A percentile compares a stretch with the other conserved stretches of the same genome.
Evolutionary conservation across 768 basidiomycete genomes (phyloP).

Genomic region (Hygrophoropsis aurantiaca): DNA sequence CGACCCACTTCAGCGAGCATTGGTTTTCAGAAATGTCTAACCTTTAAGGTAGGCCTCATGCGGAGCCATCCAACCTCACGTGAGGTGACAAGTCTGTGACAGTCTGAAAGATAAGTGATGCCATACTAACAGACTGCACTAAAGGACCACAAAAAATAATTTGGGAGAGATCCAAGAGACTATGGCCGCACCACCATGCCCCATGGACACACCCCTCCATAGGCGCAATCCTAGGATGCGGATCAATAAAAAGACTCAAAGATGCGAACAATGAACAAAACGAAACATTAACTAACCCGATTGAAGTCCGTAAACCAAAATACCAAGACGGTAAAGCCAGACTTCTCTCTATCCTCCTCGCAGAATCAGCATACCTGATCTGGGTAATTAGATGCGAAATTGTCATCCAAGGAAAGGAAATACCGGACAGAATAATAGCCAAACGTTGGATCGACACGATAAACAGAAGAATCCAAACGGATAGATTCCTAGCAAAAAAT

Average conservation of each 20-base stretch:
- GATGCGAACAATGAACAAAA: too few species aligned
- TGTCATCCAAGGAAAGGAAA: slow-evolving; percentile 9
- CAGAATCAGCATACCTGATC: slow-evolving; percentile 28
- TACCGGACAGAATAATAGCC: too few species aligned
- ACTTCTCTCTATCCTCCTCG: slow-evolving; percentile 23
- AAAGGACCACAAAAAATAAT: slow-evolving; percentile 15
- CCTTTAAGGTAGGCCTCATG: too few species aligned
- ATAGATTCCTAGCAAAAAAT: too few species aligned
- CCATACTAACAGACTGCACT: slow-evolving; percentile 26
- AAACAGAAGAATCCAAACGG: too few species aligned
- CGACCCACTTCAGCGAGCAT: too few species aligned
- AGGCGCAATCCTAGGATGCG: slow-evolving; percentile 20
- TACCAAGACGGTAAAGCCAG: slow-evolving; percentile 5
- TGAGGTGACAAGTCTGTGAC: too few species aligned
- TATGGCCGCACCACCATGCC: slow-evolving; percentile 15
- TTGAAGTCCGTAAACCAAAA: neutral
- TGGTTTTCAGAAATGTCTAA: too few species aligned
- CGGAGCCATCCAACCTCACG: too few species aligned
- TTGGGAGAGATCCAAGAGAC: slow-evolving; percentile 19
- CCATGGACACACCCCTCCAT: slow-evolving; percentile 10
- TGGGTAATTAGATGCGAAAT: slow-evolving; percentile 28
- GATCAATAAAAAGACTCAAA: neutral
- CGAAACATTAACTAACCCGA: too few species aligned
- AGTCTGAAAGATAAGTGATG: too few species aligned
- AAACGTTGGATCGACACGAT: too few species aligned